Conservation (phyloP, 2,329 filamentous ascomycete species). For the Macroventuria anomochaeta region DNA sequence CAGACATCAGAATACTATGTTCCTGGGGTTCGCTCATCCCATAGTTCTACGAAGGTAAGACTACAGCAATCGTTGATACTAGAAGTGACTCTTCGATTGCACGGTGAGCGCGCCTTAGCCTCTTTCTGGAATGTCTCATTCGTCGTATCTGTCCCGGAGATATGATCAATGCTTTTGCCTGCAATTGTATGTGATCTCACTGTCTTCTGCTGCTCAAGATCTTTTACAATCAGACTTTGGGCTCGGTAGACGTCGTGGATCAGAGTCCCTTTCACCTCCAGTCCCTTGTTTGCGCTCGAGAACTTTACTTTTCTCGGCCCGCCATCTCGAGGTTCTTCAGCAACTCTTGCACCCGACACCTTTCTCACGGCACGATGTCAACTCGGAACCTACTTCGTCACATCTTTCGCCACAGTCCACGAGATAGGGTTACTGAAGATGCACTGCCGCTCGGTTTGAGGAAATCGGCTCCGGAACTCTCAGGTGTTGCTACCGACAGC, state of each 20-base stretch:
- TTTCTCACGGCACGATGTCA: neutral
- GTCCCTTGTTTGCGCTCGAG: neutral
- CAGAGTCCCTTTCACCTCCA: neutral
- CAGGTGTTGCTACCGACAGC: neutral
- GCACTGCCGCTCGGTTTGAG: neutral
- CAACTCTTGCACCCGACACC: neutral
- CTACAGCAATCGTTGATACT: no score
- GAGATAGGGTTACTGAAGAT: neutral
- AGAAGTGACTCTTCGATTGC: neutral
- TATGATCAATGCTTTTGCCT: neutral
- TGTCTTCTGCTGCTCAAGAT: neutral
- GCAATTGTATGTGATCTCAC: neutral
- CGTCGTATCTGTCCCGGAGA: neutral
- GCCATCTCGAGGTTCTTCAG: no score
- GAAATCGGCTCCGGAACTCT: neutral
- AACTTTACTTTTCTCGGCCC: no score
- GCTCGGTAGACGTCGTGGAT: neutral
- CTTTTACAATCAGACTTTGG: neutral
- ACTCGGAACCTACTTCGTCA: conserved; percentile 19
- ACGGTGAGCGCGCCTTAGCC: neutral
- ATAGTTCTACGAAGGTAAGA: neutral
- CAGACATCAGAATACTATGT: neutral
- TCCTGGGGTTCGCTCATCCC: no score
- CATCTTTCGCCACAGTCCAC: conserved; percentile 22
- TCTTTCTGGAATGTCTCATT: neutral